Evolutionary conservation across 2,329 filamentous ascomycete species (phyloP).

Genomic region (Zymoseptoria brevis): DNA sequence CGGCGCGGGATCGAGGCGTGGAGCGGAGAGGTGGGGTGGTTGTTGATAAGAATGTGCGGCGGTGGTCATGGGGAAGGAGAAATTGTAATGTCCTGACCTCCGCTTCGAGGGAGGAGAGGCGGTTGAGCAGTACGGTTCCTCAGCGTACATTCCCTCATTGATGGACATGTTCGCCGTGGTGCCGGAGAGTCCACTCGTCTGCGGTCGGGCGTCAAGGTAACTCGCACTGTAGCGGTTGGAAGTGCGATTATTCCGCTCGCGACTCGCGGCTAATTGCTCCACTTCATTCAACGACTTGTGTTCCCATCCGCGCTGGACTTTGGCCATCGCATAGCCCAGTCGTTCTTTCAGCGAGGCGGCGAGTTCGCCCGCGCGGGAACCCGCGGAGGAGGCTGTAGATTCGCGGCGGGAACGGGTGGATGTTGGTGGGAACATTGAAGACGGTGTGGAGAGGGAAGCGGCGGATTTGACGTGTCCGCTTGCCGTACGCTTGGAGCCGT

Average conservation of each 20-base stretch:
- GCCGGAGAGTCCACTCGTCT: constrained; percentile 23
- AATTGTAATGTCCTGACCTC: constrained; percentile 23
- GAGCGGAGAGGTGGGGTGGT: neutral
- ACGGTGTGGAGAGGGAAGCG: constrained; percentile 30
- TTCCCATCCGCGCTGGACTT: constrained; percentile 86
- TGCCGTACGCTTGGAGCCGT: constrained; percentile 64
- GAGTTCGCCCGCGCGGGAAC: constrained; percentile 73
- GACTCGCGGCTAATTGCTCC: constrained; percentile 64
- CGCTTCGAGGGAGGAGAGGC: constrained; percentile 27
- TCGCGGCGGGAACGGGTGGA: constrained; percentile 58
- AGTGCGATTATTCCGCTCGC: constrained; percentile 31
- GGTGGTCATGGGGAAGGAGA: constrained; percentile 4
- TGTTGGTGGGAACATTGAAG: constrained; percentile 31
- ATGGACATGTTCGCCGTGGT: constrained; percentile 22
- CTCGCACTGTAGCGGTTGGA: constrained; percentile 20
- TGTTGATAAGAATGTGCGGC: neutral
- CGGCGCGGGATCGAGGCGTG: constrained; percentile 8
- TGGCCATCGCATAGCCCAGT: constrained; percentile 87
- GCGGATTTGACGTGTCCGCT: constrained; percentile 64
- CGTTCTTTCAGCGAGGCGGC: constrained; percentile 74
- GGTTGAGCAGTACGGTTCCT: neutral
- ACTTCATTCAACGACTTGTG: constrained; percentile 68
- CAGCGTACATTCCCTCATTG: constrained; percentile 20
- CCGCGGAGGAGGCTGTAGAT: constrained; percentile 55
- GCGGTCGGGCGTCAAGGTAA: constrained; percentile 20